phyloP scores from a whole-genome alignment of 2,329 filamentous ascomycete species.

The Calonectria pteridis region DNA sequence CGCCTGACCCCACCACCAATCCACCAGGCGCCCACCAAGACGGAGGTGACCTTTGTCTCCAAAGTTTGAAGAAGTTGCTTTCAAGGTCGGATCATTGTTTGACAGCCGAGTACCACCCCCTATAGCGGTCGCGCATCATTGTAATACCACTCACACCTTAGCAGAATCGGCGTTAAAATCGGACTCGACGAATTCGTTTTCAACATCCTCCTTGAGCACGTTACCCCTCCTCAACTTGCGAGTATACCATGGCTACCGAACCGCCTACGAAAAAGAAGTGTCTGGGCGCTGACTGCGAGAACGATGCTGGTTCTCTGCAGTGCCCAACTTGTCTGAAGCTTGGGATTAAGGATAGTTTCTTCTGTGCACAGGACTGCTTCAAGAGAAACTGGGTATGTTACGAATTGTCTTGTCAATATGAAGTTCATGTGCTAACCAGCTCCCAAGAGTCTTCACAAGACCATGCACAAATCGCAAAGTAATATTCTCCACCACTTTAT shows the following conservation, averaged over 20 bases:
- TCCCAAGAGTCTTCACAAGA: slow-evolving; percentile 81
- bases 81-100: not conserved
- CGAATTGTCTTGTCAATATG: slow-evolving; percentile 17
- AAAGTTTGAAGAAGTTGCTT: slow-evolving; percentile 26
- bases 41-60: slow-evolving; percentile 36
- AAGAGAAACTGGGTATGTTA: slow-evolving; percentile 94
- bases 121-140: not conserved
- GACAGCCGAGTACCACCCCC: not conserved
- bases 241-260: slow-evolving; percentile 61
- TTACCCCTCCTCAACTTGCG: not conserved
- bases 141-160: not conserved
- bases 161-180: not conserved
- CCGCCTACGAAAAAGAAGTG: slow-evolving; percentile 76
- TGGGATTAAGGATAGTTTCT: slow-evolving; percentile 89
- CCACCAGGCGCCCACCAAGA: slow-evolving; percentile 28
- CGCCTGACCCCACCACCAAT: slow-evolving; percentile 26
- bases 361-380: slow-evolving; percentile 99
- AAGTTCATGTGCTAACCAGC: slow-evolving; percentile 30
- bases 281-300: slow-evolving; percentile 84
- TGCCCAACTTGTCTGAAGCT: slow-evolving; percentile 96
- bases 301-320: slow-evolving; percentile 87
- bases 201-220: not conserved
- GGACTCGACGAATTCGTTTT: not conserved
- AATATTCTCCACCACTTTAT: slow-evolving; percentile 80
- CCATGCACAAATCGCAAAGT: slow-evolving; percentile 76